phyloP scores from a whole-genome alignment of 2,329 filamentous ascomycete species.

The Aspergillus sp. region DNA sequence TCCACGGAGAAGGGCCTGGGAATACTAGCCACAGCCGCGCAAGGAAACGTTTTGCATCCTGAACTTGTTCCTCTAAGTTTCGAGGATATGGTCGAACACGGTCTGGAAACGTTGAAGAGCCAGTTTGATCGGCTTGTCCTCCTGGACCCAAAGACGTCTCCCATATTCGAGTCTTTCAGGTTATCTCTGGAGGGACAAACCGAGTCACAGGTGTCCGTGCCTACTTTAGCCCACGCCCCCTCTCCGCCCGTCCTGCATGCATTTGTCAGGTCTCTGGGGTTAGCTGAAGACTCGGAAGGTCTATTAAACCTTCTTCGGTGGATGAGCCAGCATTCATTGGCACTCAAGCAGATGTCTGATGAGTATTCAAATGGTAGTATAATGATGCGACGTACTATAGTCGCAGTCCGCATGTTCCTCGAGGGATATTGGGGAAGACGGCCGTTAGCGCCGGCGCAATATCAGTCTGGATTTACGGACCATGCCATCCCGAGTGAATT shows the following conservation, averaged over 20 bases:
- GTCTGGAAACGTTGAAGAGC: slow-evolving; percentile 32
- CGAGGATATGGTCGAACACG: slow-evolving; percentile 31
- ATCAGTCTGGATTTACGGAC: background rate
- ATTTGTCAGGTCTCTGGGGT: slow-evolving; percentile 43
- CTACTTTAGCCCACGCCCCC: slow-evolving; percentile 36
- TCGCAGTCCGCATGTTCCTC: slow-evolving; percentile 42
- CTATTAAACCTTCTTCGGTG: slow-evolving; percentile 42
- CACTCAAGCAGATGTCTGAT: slow-evolving; percentile 35
- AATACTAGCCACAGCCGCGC: slow-evolving; percentile 22
- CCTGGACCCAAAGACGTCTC: slow-evolving; percentile 23
- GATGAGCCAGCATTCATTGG: slow-evolving; percentile 38
- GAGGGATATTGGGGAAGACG: slow-evolving; percentile 32
- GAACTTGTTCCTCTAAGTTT: slow-evolving; percentile 13
- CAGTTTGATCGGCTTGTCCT: slow-evolving; percentile 38
- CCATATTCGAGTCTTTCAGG: slow-evolving; percentile 21
- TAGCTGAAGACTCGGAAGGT: slow-evolving; percentile 39
- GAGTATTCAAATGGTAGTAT: slow-evolving; percentile 37
- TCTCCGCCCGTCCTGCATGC: slow-evolving; percentile 41
- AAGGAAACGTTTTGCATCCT: slow-evolving; percentile 8
- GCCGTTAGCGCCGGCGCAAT: background rate
- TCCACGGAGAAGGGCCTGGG: slow-evolving; percentile 27
- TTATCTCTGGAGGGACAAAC: slow-evolving; percentile 10
- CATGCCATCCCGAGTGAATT: background rate
- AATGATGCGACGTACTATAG: slow-evolving; percentile 41
- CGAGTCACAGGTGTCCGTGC: slow-evolving; percentile 23